phyloP scores from a whole-genome alignment of 805 yeast species.

The Yueomyces sinensis region DNA sequence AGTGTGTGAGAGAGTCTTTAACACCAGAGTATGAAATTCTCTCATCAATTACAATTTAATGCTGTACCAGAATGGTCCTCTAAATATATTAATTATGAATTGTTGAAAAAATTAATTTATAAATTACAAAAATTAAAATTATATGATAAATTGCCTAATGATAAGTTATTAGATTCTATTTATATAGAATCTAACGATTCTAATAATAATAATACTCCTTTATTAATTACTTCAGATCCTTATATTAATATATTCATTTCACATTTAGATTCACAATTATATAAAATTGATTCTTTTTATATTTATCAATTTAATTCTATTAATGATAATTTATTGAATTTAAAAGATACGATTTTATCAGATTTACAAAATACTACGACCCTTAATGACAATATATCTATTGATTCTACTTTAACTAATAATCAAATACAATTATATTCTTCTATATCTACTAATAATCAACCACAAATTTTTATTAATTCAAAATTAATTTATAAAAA shows the following conservation, averaged over 20 bases:
- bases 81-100: slow-evolving; percentile 79
- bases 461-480: neutral
- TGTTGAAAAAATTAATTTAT: slow-evolving; percentile 74
- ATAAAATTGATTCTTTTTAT: slow-evolving; percentile 67
- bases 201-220: slow-evolving; percentile 4
- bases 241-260: slow-evolving; percentile 48
- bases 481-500: slow-evolving; percentile 49
- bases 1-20: neutral
- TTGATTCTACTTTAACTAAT: neutral
- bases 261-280: slow-evolving; percentile 67
- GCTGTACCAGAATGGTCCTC: slow-evolving; percentile 99
- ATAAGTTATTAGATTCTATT: neutral
- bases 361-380: slow-evolving; percentile 38
- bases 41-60: slow-evolving; percentile 88
- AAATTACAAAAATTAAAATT: slow-evolving; percentile 56
- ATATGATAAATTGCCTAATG: slow-evolving; percentile 10
- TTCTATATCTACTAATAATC: neutral
- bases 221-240: slow-evolving; percentile 10
- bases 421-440: neutral
- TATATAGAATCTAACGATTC: neutral
- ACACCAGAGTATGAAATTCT: slow-evolving; percentile 60
- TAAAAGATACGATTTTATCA: too few relatives aligned
- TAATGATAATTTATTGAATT: slow-evolving; percentile 31
- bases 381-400: neutral
- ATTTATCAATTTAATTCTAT: slow-evolving; percentile 41